Evolutionary conservation across 83 land plant species (phyloP).

Genomic region (Thuja plicata): DNA sequence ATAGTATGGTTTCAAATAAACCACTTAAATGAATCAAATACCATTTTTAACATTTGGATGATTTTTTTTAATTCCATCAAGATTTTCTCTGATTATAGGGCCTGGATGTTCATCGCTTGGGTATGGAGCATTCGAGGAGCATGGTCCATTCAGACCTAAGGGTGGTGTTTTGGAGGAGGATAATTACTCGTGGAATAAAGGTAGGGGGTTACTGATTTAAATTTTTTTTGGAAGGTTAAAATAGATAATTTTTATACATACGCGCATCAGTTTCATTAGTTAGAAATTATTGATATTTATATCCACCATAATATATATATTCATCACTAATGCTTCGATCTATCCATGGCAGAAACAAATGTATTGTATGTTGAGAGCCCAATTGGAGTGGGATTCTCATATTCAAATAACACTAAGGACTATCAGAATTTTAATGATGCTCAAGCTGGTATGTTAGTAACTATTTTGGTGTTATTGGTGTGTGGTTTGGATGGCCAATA

Average conservation of each 20-base stretch:
- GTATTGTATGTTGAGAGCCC: constrained; percentile 31
- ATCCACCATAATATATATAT: background rate
- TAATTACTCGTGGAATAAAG: constrained; percentile 58
- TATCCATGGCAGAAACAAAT: constrained; percentile 24
- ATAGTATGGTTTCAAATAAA: no score
- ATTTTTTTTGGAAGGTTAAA: background rate
- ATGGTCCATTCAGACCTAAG: constrained; percentile 63
- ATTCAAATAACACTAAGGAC: constrained; percentile 19
- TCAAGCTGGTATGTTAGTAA: constrained; percentile 13
- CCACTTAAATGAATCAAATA: no score
- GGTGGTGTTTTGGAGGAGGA: constrained; percentile 35
- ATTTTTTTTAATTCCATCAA: background rate
- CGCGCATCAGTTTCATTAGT: no score
- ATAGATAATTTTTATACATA: no score
- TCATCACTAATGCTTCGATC: background rate
- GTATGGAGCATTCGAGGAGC: constrained; percentile 57
- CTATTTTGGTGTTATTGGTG: background rate
- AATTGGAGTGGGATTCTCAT: constrained; percentile 34
- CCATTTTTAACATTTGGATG: no score
- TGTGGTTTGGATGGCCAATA: background rate
- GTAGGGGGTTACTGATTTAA: constrained; percentile 17
- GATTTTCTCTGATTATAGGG: constrained; percentile 19
- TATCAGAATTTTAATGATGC: constrained; percentile 17
- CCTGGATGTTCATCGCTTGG: constrained; percentile 61
- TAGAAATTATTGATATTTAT: no score